These are phyloP conservation scores for Fragaria iinumae DNA, from an alignment of 306 rosid genomes.

Conservation along the genomic window DNA sequence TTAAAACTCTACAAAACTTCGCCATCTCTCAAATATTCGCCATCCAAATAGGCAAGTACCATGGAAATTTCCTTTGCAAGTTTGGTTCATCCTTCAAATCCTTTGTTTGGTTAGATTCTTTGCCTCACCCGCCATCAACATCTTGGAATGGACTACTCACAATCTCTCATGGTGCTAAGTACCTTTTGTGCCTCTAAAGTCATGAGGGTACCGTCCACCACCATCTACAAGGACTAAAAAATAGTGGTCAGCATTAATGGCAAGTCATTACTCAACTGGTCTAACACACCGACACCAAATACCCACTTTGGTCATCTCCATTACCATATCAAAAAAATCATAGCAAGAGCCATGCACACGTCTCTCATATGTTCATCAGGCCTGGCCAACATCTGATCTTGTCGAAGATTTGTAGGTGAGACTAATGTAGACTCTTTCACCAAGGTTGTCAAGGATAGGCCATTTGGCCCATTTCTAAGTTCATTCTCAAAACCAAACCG, in stretches of 20 bases:
- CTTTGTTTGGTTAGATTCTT: conserved; percentile 11
- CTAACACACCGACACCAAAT: conserved; percentile 9
- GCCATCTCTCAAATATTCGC: neutral
- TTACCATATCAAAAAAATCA: neutral
- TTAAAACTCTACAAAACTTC: neutral
- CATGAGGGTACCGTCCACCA: neutral
- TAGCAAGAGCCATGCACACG: neutral
- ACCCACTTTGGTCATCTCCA: conserved; percentile 12
- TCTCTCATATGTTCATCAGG: neutral
- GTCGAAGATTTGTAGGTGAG: neutral
- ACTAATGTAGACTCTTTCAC: neutral
- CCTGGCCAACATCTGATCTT: neutral
- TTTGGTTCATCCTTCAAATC: conserved; percentile 7
- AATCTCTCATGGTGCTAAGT: conserved; percentile 5
- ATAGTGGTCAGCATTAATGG: neutral
- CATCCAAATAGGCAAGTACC: conserved; percentile 4
- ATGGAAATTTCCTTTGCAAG: neutral
- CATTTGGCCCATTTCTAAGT: too few relatives aligned
- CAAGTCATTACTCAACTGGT: neutral
- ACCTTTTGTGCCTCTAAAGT: neutral
- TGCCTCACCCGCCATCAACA: conserved; percentile 14
- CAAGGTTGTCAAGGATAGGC: neutral
- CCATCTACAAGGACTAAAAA: neutral
- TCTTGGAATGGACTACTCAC: conserved; percentile 1
- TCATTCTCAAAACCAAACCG: too few relatives aligned